A percentile compares a stretch with the other conserved stretches of the same genome.
These are phyloP conservation scores for Ensete glaucum DNA, from an alignment of 176 grass and related monocot species.

Conservation along the genomic window DNA sequence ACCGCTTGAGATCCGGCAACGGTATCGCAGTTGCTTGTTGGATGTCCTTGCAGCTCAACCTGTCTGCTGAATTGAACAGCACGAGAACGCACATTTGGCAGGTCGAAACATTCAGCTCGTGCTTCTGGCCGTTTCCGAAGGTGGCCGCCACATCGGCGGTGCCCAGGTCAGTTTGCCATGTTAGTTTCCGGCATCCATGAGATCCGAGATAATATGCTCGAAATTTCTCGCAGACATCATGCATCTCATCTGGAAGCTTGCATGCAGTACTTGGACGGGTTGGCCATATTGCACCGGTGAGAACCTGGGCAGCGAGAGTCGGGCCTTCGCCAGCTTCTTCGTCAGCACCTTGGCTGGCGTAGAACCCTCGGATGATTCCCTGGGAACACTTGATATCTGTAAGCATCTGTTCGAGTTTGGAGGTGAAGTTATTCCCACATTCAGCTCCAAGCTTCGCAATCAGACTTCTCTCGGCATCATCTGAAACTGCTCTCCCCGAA, in stretches of 20 bases:
- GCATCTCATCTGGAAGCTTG: conserved; percentile 82
- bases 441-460: conserved; percentile 93
- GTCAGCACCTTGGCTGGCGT: conserved; percentile 54
- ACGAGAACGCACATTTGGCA: conserved; percentile 97
- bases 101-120: conserved; percentile 92
- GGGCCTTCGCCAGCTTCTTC: conserved; percentile 49
- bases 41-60: conserved; percentile 63
- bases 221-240: conserved; percentile 69
- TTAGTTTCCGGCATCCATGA: conserved; percentile 77
- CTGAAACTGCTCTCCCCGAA: conserved; percentile 75
- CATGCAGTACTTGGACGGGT: conserved; percentile 61
- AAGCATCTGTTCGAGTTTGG: conserved; percentile 93
- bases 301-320: conserved; percentile 79
- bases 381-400: conserved; percentile 98
- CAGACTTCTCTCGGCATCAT: conserved; percentile 97
- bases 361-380: conserved; percentile 85
- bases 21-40: conserved; percentile 79
- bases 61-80: conserved; percentile 65
- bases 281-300: conserved; percentile 80
- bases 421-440: conserved; percentile 93
- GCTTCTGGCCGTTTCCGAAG: conserved; percentile 80
- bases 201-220: conserved; percentile 86
- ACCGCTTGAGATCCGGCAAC: conserved; percentile 76
- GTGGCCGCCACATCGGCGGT: conserved; percentile 87
- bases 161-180: conserved; percentile 98